Base-by-base conservation (phyloP, 164 flowering plant genomes). In the Annona squamosa region DNA sequence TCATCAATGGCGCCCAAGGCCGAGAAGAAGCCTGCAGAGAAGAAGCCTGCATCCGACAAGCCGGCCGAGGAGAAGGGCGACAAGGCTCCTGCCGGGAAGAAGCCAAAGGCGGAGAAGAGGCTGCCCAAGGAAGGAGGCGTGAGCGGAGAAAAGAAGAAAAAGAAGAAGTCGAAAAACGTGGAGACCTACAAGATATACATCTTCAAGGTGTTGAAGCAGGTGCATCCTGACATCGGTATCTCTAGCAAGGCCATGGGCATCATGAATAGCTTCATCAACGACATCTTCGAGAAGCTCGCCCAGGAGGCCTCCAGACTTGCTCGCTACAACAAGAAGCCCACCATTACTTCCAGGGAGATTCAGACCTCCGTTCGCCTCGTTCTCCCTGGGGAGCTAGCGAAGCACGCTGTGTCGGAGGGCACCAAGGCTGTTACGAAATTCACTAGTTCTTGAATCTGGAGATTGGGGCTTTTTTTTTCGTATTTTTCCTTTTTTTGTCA, bases 151-250 rank as follows among this genome's bases (percentile, higher is more conserved):
- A 64, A 75, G 77, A 75, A 71, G 65, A 75, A 75, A 70, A 75
- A 71, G 77, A 46, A 48, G 13, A 16, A 52, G 57, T 70, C 70
- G 74, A 75, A 57, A 66, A 65, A 48, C 46, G 65, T 3, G 5
- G 77, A 75, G 66, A 75, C 77, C n/a, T 75, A 75, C 74, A 71
- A 75, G 77, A 75, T 75, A 73, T 75, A 75, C 73, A 75, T 75
- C 65, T 75, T 71, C 74, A 75, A 75, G 77, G 77, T 75, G 18
- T 18, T 75, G 74, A 75, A 75, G 77, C 77, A 75, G 70, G 77
- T 75, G 1, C 77, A 75, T 42, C 77, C 77, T 9, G 77, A 75
- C 37, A 75, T 75, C 45, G 77, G 77, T 2, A 75, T 75, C 62
- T 75, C 77, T n/a, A 64, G 73, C 70, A 75, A 75, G 77, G 77